These are phyloP conservation scores for Trichoderma sp. DNA, from an alignment of 2,329 filamentous ascomycete species.

Conservation along the genomic window DNA sequence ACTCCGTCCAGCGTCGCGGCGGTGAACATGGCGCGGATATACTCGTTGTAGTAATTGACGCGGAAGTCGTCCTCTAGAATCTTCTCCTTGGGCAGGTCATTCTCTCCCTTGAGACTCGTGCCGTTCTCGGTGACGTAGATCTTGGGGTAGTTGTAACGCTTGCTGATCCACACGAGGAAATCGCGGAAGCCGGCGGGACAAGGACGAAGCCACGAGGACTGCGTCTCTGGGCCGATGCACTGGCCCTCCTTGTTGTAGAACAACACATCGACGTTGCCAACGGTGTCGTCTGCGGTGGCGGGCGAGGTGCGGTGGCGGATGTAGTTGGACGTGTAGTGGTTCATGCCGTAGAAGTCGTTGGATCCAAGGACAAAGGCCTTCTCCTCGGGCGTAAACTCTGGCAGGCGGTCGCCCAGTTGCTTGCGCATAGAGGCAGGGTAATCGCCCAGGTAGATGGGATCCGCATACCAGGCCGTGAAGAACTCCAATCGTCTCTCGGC, in stretches of 20 bases:
- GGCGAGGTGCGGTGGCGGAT: slow-evolving; percentile 67
- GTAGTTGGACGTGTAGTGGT: slow-evolving; percentile 89
- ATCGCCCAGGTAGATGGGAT: slow-evolving; percentile 79
- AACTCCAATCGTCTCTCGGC: slow-evolving; percentile 82
- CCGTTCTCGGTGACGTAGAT: slow-evolving; percentile 91
- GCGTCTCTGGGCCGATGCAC: slow-evolving; percentile 76
- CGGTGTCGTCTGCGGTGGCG: slow-evolving; percentile 63
- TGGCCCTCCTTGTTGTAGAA: slow-evolving; percentile 70
- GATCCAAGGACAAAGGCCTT: slow-evolving; percentile 72
- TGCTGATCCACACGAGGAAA: slow-evolving; percentile 72
- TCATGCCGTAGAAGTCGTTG: slow-evolving; percentile 94
- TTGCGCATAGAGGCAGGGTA: slow-evolving; percentile 81
- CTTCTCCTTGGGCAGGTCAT: slow-evolving; percentile 66
- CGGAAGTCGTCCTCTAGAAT: slow-evolving; percentile 81
- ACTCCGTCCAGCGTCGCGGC: slow-evolving; percentile 71
- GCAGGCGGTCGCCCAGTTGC: slow-evolving; percentile 76
- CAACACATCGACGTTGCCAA: slow-evolving; percentile 72
- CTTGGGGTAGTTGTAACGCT: slow-evolving; percentile 70
- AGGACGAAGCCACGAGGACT: slow-evolving; percentile 77
- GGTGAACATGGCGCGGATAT: slow-evolving; percentile 73
- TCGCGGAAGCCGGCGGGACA: slow-evolving; percentile 74
- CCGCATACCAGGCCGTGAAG: slow-evolving; percentile 82
- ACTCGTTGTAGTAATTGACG: slow-evolving; percentile 72
- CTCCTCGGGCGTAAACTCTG: slow-evolving; percentile 71
- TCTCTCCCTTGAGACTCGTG: slow-evolving; percentile 79